Percentiles rank a stretch among this genome's conserved stretches.
These are phyloP conservation scores for Trametes coccinea DNA, from an alignment of 768 basidiomycete species.

Conservation along the genomic window DNA sequence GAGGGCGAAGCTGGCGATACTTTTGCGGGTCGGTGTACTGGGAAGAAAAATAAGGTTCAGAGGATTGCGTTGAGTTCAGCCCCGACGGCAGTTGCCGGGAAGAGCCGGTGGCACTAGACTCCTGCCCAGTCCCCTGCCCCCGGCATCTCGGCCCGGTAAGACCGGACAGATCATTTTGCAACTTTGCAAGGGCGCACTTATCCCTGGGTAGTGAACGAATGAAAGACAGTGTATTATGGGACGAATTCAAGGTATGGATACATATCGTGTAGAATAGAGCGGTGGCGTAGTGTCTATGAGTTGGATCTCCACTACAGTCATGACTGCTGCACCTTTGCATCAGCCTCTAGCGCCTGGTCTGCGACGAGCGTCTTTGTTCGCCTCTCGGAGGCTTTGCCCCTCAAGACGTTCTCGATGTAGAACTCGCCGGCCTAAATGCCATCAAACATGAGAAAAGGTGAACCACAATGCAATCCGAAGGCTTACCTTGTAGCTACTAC, in stretches of 20 bases:
- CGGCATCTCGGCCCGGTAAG: not conserved
- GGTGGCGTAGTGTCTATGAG: not conserved
- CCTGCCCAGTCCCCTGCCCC: not conserved
- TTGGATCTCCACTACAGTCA: not conserved
- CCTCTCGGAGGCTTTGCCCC: slow-evolving; percentile 53
- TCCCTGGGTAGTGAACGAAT: too few species aligned
- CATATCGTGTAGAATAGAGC: not conserved
- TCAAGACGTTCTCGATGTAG: slow-evolving; percentile 89
- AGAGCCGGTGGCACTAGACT: slow-evolving; percentile 2
- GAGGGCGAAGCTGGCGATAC: slow-evolving; percentile 30
- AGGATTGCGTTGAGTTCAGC: slow-evolving; percentile 8
- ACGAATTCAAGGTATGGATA: not conserved
- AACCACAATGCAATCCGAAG: not conserved
- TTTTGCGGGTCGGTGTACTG: slow-evolving; percentile 31
- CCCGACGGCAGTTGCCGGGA: slow-evolving; percentile 27
- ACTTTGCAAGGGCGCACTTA: too few species aligned
- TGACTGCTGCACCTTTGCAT: not conserved
- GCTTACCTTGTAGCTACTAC: slow-evolving; percentile 94
- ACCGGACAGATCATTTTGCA: too few species aligned
- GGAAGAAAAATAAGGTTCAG: slow-evolving; percentile 36
- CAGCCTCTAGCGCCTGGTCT: not conserved
- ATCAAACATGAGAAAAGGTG: not conserved
- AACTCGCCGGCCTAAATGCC: slow-evolving; percentile 83
- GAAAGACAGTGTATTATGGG: not conserved
- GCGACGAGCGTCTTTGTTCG: slow-evolving; percentile 29